Evolutionary conservation across 768 basidiomycete genomes (phyloP).

Genomic region (Hypholoma sublateritium): DNA sequence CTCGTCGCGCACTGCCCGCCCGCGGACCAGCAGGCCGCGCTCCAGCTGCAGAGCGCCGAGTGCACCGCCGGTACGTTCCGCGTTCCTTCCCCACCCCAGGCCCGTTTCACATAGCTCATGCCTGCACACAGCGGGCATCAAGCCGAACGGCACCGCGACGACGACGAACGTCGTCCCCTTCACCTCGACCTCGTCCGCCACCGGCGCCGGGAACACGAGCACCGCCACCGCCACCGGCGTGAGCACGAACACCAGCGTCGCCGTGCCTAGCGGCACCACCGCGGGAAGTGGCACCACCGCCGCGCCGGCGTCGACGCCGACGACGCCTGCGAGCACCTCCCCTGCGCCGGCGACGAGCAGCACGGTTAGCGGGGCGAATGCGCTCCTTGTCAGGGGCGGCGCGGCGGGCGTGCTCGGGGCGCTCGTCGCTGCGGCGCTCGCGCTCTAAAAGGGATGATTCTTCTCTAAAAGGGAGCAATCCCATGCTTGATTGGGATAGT

Average conservation of each 20-base stretch:
- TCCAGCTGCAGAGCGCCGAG: conserved; percentile 9
- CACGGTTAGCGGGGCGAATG: no score
- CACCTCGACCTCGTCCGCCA: no score
- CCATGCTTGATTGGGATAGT: no score
- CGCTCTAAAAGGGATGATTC: no score
- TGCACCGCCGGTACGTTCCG: background rate
- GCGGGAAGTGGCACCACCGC: background rate
- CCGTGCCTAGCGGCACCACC: background rate
- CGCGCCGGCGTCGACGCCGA: background rate
- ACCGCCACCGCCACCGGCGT: background rate
- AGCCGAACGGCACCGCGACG: background rate
- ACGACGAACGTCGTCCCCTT: background rate
- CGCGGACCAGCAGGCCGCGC: conserved; percentile 9
- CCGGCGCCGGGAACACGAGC: no score
- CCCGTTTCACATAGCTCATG: background rate
- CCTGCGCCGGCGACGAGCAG: no score
- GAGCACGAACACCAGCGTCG: background rate
- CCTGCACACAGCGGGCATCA: background rate
- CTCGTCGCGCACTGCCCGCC: conserved; percentile 11
- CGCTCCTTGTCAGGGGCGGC: no score
- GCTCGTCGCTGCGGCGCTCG: no score
- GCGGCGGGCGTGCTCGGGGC: no score
- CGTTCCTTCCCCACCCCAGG: background rate
- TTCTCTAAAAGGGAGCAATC: no score
- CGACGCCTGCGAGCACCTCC: no score